Base-by-base conservation (phyloP, 2,329 filamentous ascomycete species). In the Fusarium brevicatenulatum region DNA sequence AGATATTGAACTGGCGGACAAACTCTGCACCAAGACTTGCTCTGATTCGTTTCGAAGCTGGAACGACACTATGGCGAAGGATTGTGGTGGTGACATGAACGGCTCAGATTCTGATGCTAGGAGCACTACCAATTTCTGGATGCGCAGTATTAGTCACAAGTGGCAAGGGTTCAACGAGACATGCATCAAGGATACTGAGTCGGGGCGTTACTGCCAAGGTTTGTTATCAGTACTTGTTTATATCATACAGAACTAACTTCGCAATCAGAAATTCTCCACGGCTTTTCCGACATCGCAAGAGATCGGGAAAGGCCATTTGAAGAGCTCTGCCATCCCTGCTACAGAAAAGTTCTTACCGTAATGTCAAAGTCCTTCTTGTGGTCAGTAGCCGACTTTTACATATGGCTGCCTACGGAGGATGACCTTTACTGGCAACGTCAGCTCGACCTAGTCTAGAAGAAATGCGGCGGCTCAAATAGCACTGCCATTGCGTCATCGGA, bases 301-400 rank as follows among this genome's bases (percentile, higher is more conserved):
- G 10, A 2, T 12, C 25, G n/a, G 16, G 19, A 62, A 4, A 55
- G 39, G 40, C 40, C 49, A 1, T 8, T 30, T 1, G 49, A 39
- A 16, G 58, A 62, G 21, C 47, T 61, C 12, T 61, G 58, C 9
- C 49, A 61, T 55, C 49, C 49, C 5, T 61, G 58, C 19, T 61
- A 61, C 36, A 39, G 18, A 1, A 54, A 39, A 8, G 30, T 44
- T 40, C 15, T 49, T 34, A 12, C 18, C 21, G 23, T 49, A 23
- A 43, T 43, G 40, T 43, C n/a, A 43, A 43, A 43, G 40, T 23
- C 40, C 40, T 43, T 43, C 40, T 43, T 43, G n/a, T 43, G 40
- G 40, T 43, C 40, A 3, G 8, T 9, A 23, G 40, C 40, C 15
- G 43, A 32, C 6, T 30, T 19, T 32, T 30, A 19, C 12, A 21